Evolutionary conservation across 192 early-diverging fungal species (phyloP), one percentile per base, ranked within the genome.

Genomic region (Gamsiella multidivaricata): DNA sequence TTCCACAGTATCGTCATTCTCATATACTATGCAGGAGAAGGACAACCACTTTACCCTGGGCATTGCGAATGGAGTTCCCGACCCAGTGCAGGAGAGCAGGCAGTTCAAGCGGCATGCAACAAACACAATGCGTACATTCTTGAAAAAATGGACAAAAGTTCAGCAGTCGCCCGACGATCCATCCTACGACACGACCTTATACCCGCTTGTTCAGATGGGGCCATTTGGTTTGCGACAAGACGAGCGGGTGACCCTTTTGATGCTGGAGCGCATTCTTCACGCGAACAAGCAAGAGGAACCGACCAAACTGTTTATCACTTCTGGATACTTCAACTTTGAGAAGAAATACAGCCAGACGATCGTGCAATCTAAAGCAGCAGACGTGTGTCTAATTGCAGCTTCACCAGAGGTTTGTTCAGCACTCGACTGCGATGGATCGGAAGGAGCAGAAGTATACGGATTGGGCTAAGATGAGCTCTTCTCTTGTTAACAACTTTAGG

Each of bases 261-360:
- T 99, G 32, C 74, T 98, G n/a, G 79, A 89, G 33, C 67, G 82
- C 5, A 59, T 79, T 39, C 59, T 54, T 33, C 49, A 71, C n/a
- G 23, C 28, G 8, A 32, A 34, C 20, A 65, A 69, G 9, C 33
- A 66, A 12, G 59, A 65, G 9, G 68, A 74, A n/a, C 72, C 71
- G 28, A 90, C 90, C 76, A 91, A 83, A 14, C 82, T 90, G 14
- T 61, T 87, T 60, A 89, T 97, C 57, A 92, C 94, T 1, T 95
- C 95, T 11, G 95, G 94, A 41, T 99, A 99, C 61, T 94, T 99
- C 60, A 99, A 99, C 81, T 91, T 99, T 55, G 92, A 93, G 0
- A 57, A 86, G 23, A 59, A 75, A 15, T 90, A 93, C 81, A 88
- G 91, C 41, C 34, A 76, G n/a, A 72, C 80, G 39, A 88, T 96